Conservation (phyloP, 306 rosid species). For the Quercus mongolica region DNA sequence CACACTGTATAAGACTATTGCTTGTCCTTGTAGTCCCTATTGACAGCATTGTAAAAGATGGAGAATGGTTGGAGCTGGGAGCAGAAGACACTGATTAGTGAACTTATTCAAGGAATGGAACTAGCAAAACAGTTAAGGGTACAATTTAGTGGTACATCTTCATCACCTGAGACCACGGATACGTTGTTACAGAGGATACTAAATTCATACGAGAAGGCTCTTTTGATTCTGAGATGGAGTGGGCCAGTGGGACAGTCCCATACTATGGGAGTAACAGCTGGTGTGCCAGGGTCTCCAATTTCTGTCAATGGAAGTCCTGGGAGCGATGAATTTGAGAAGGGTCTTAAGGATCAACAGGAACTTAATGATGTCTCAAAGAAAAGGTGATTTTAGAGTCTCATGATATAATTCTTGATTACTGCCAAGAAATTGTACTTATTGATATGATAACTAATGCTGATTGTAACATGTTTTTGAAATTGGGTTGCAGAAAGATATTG, state of each 20-base stretch:
- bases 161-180: constrained; percentile 36
- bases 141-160: constrained; percentile 31
- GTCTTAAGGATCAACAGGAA: constrained; percentile 38
- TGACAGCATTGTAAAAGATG: constrained; percentile 34
- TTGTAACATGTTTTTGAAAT: neutral
- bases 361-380: constrained; percentile 54
- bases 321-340: constrained; percentile 44
- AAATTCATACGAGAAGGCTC: constrained; percentile 69
- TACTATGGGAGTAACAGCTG: constrained; percentile 11
- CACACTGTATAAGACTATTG: neutral
- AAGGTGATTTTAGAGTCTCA: constrained; percentile 38
- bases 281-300: constrained; percentile 47
- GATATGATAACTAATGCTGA: constrained; percentile 5
- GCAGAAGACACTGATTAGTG: constrained; percentile 46
- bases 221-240: constrained; percentile 49
- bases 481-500: constrained; percentile 61
- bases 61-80: constrained; percentile 45
- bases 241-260: constrained; percentile 30
- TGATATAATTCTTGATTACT: neutral
- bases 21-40: neutral
- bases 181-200: constrained; percentile 54
- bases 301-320: constrained; percentile 53
- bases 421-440: neutral
- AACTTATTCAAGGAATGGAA: constrained; percentile 73
- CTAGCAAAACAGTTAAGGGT: constrained; percentile 56